Conservation (phyloP, 768 basidiomycete genomes). For the Hygrophoropsis aurantiaca region DNA sequence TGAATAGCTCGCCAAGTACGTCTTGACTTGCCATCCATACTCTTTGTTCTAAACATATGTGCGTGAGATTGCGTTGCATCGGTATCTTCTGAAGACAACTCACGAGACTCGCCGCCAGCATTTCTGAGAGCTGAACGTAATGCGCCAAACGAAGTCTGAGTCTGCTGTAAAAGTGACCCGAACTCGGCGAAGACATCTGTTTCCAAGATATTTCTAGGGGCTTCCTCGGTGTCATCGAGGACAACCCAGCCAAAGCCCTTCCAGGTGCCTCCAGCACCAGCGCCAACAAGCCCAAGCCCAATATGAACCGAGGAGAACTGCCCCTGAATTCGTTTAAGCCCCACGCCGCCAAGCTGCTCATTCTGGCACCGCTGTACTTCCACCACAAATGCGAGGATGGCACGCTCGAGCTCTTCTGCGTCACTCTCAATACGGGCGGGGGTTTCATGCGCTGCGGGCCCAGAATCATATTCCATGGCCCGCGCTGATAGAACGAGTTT, state of each 20-base stretch:
- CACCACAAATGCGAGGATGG: slow-evolving; percentile 63
- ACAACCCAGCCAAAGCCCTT: slow-evolving; percentile 84
- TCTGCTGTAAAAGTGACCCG: slow-evolving; percentile 40
- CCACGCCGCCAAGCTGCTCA: slow-evolving; percentile 21
- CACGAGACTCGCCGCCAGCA: slow-evolving; percentile 20
- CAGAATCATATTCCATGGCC: slow-evolving; percentile 81
- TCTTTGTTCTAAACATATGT: slow-evolving; percentile 19
- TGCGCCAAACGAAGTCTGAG: slow-evolving; percentile 51
- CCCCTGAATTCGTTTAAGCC: slow-evolving; percentile 57
- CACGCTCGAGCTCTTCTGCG: slow-evolving; percentile 73
- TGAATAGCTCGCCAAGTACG: slow-evolving; percentile 54
- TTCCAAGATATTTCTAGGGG: slow-evolving; percentile 47
- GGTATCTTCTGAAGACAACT: slow-evolving; percentile 9
- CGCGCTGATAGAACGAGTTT: slow-evolving; percentile 90
- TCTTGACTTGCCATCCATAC: slow-evolving; percentile 44
- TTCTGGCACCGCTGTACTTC: slow-evolving; percentile 65
- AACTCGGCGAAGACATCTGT: slow-evolving; percentile 57
- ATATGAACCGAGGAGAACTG: slow-evolving; percentile 61
- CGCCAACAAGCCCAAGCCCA: slow-evolving; percentile 79
- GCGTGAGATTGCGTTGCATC: slow-evolving; percentile 14
- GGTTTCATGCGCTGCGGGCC: slow-evolving; percentile 59
- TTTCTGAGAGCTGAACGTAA: slow-evolving; percentile 24
- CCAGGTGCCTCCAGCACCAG: slow-evolving; percentile 75
- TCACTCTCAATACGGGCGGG: slow-evolving; percentile 72
- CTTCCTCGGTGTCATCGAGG: slow-evolving; percentile 46